Conservation (phyloP, 2,329 filamentous ascomycete species). For the Malbranchea zuffiana region DNA sequence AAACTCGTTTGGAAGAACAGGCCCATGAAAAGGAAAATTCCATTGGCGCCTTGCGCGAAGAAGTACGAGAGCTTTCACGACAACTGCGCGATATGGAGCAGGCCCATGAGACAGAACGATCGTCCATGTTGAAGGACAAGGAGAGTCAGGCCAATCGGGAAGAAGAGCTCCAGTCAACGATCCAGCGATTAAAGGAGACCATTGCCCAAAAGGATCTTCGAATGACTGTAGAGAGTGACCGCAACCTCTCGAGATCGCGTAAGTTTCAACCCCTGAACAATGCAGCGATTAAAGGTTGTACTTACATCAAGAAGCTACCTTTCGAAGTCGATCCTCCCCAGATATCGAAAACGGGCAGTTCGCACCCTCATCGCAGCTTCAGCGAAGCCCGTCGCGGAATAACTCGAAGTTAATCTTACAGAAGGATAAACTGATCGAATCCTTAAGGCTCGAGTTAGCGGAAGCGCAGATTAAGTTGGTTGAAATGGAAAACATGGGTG, state of each 20-base stretch:
- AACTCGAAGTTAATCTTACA: constrained; percentile 84
- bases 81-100: constrained; percentile 85
- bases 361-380: constrained; percentile 70
- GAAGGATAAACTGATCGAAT: constrained; percentile 94
- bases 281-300: not conserved
- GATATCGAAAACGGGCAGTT: constrained; percentile 68
- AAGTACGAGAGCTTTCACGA: constrained; percentile 71
- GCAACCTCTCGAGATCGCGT: constrained; percentile 43
- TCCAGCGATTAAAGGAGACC: constrained; percentile 84
- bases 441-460: constrained; percentile 78
- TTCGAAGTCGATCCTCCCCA: constrained; percentile 45
- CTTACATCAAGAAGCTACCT: constrained; percentile 26
- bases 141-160: constrained; percentile 75
- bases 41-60: constrained; percentile 67
- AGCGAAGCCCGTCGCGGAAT: constrained; percentile 79
- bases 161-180: constrained; percentile 80
- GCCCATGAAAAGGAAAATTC: constrained; percentile 78
- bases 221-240: constrained; percentile 40
- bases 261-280: constrained; percentile 21
- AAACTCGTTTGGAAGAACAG: constrained; percentile 75
- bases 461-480: constrained; percentile 93
- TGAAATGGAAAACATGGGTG: constrained; percentile 86
- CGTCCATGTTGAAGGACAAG: constrained; percentile 79
- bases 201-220: constrained; percentile 61
- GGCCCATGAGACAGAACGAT: constrained; percentile 83